A percentile compares a stretch with the other conserved stretches of the same genome.
These are phyloP conservation scores for Ceratocystis huliohia DNA, from an alignment of 2,329 filamentous ascomycete species.

Conservation along the genomic window DNA sequence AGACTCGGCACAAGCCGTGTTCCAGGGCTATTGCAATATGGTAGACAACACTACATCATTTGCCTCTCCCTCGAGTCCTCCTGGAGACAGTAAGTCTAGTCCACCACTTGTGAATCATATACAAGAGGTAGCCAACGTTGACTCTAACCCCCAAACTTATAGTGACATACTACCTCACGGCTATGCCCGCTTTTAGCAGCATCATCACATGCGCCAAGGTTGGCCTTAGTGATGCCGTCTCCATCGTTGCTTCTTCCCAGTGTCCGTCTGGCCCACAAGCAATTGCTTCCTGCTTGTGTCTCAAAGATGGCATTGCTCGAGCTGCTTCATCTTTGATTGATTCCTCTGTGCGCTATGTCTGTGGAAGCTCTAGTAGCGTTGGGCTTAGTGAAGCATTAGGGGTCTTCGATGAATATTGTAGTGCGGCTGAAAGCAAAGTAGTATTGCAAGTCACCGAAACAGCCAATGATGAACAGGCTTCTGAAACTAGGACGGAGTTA, in stretches of 20 bases:
- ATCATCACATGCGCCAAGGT: conserved; percentile 35
- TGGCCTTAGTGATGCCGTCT: conserved; percentile 27
- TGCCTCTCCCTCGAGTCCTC: conserved; percentile 34
- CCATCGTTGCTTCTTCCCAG: neutral
- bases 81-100: conserved; percentile 37
- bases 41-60: conserved; percentile 38
- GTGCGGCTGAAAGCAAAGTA: conserved; percentile 34
- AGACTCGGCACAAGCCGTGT: conserved; percentile 33
- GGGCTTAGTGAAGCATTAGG: conserved; percentile 36
- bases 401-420: conserved; percentile 39
- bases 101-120: neutral
- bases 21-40: conserved; percentile 40
- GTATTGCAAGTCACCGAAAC: conserved; percentile 33
- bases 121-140: neutral
- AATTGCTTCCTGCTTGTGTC: conserved; percentile 40
- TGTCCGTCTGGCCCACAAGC: conserved; percentile 32
- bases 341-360: conserved; percentile 34
- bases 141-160: conserved; percentile 22
- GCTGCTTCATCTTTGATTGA: conserved; percentile 34
- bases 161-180: conserved; percentile 45
- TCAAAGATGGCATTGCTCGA: conserved; percentile 38
- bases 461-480: conserved; percentile 16
- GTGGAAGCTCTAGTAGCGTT: conserved; percentile 32
- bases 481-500: neutral
- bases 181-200: conserved; percentile 34